Conservation (phyloP, 179 eudicot species). For the Silene noctiflora region DNA sequence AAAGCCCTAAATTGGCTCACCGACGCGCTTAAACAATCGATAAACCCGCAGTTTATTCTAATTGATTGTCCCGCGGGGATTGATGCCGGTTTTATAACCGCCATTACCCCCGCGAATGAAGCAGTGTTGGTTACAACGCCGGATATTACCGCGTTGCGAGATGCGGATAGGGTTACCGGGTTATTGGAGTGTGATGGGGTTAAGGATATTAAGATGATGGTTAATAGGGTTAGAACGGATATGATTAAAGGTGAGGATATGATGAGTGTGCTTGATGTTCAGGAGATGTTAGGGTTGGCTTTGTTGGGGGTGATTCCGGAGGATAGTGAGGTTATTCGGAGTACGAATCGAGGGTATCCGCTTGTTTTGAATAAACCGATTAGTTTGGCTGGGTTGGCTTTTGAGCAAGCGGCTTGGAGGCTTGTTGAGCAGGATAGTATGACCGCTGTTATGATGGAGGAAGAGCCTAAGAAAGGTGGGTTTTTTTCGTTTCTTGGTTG, state of each 20-base stretch:
- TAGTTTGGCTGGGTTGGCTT: constrained; percentile 89
- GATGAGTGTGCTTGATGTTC: constrained; percentile 98
- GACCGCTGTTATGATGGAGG: constrained; percentile 97
- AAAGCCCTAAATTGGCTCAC: constrained; percentile 89
- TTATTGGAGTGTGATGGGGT: constrained; percentile 94
- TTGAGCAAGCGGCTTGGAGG: constrained; percentile 99
- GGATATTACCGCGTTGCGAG: constrained; percentile 79
- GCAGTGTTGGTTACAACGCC: constrained; percentile 93
- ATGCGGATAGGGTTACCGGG: constrained; percentile 95
- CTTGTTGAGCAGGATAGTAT: constrained; percentile 93
- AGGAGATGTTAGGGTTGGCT: constrained; percentile 92
- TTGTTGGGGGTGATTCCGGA: constrained; percentile 92
- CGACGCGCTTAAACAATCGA: constrained; percentile 70
- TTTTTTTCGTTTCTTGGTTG: constrained; percentile 90
- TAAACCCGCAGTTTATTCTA: constrained; percentile 68
- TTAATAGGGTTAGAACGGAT: constrained; percentile 88
- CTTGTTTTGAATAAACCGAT: constrained; percentile 91
- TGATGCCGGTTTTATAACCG: constrained; percentile 98
- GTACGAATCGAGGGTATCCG: constrained; percentile 93
- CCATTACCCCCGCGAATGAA: constrained; percentile 94
- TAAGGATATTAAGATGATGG: constrained; percentile 96
- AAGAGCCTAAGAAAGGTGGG: constrained; percentile 90
- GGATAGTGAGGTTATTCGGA: constrained; percentile 92
- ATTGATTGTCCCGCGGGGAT: constrained; percentile 98
- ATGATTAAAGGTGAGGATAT: constrained; percentile 96